These are phyloP conservation scores for Alternaria dauci DNA, from an alignment of 2,329 filamentous ascomycete species.

Conservation along the genomic window DNA sequence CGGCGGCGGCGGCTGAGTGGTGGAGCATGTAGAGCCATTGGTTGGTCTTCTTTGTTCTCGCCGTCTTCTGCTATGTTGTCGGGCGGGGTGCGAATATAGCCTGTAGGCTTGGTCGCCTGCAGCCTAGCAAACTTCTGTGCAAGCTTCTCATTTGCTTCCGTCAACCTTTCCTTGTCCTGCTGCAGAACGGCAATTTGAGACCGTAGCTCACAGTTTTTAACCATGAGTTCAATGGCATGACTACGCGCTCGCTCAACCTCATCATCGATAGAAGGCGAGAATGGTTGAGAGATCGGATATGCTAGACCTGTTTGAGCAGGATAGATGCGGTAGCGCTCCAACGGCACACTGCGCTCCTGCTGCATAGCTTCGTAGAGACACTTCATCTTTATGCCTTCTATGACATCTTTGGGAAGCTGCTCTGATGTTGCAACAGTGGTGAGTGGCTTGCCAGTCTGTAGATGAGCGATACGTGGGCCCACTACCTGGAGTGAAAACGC, in stretches of 20 bases:
- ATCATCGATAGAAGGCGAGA: background rate
- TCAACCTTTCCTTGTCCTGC: constrained; percentile 11
- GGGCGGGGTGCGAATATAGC: background rate
- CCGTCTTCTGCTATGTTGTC: background rate
- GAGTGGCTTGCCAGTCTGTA: constrained; percentile 9
- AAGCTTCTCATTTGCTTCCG: constrained; percentile 17
- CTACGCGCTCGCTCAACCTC: constrained; percentile 9
- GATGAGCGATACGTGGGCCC: constrained; percentile 12
- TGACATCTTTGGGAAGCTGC: constrained; percentile 5
- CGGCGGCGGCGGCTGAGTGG: background rate
- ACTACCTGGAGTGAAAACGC: constrained; percentile 17
- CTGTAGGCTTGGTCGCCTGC: too few species aligned
- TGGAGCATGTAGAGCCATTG: background rate
- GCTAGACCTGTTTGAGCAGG: background rate
- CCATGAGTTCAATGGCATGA: constrained; percentile 8
- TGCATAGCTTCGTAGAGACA: constrained; percentile 28
- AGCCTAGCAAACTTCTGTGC: constrained; percentile 8
- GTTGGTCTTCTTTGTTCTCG: background rate
- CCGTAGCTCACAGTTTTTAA: constrained; percentile 12
- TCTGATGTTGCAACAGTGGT: constrained; percentile 14
- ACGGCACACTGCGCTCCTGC: constrained; percentile 22
- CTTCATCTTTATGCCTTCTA: constrained; percentile 15
- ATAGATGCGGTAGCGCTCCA: constrained; percentile 21
- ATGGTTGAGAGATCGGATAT: background rate
- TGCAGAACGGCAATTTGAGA: constrained; percentile 9